phyloP scores from a whole-genome alignment of 345 rosid species.

The Geranium rotundifolium region DNA sequence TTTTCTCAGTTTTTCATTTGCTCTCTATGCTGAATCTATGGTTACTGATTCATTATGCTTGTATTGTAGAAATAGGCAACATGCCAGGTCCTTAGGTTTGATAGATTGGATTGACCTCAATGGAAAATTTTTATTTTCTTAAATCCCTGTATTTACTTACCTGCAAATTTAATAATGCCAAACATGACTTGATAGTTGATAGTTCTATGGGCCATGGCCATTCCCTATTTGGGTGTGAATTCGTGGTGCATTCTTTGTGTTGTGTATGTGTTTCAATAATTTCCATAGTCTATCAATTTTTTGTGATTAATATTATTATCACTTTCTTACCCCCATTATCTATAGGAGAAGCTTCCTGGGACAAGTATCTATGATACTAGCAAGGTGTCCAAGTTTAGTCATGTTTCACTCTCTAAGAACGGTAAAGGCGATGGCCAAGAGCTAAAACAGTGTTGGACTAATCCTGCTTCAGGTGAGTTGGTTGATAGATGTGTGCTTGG shows the following conservation, averaged over 20 bases:
- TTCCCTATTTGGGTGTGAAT: no score
- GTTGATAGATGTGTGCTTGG: not conserved
- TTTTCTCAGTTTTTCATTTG: not conserved
- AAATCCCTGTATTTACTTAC: no score
- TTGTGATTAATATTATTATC: not conserved
- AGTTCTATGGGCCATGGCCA: no score
- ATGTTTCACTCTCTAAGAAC: constrained; percentile 32
- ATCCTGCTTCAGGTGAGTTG: constrained; percentile 39
- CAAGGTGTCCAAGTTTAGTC: constrained; percentile 38
- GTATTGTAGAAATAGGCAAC: no score
- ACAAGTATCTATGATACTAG: constrained; percentile 42
- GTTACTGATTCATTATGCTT: no score
- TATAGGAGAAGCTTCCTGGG: constrained; percentile 61
- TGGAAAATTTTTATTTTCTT: no score
- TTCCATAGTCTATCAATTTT: not conserved
- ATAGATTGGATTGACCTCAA: no score
- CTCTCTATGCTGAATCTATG: no score
- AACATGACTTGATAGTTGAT: no score
- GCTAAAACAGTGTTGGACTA: constrained; percentile 72
- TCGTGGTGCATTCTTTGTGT: not conserved
- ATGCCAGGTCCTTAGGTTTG: no score
- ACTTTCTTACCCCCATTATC: constrained; percentile 1
- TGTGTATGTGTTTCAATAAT: not conserved
- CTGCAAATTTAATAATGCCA: no score
- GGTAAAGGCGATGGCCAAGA: constrained; percentile 42